These are phyloP conservation scores for Cryptomeria japonica DNA, from an alignment of 75 land plant species.

Conservation along the genomic window DNA sequence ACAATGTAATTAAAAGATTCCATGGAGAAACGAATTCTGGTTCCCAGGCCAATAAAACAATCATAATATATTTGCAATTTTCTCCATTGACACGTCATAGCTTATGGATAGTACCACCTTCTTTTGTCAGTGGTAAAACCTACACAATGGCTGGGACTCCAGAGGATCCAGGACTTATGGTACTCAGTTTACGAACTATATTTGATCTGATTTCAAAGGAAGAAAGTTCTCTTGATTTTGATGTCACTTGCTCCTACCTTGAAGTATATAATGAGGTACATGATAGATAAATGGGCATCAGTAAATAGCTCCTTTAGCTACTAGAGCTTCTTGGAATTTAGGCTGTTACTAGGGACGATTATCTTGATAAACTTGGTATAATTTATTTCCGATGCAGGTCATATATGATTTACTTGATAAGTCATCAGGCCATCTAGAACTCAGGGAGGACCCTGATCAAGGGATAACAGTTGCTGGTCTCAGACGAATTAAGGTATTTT, in stretches of 20 bases:
- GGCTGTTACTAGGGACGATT: neutral
- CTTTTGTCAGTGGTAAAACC: conserved; percentile 80
- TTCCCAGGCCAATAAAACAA: neutral
- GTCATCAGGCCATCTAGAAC: conserved; percentile 91
- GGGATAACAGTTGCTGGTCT: conserved; percentile 92
- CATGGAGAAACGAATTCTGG: neutral
- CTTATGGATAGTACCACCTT: neutral
- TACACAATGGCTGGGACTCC: conserved; percentile 96
- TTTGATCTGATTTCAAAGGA: conserved; percentile 78
- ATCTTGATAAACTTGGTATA: neutral
- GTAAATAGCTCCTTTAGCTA: neutral
- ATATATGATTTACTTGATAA: conserved; percentile 96
- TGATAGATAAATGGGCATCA: neutral
- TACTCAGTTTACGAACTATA: conserved; percentile 82
- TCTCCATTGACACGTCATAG: neutral
- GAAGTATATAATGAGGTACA: conserved; percentile 97
- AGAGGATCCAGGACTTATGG: conserved; percentile 96
- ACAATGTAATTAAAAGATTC: neutral
- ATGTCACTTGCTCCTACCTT: conserved; percentile 93
- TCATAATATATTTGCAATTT: conserved; percentile 1
- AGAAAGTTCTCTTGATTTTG: conserved; percentile 70
- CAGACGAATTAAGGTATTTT: conserved; percentile 72
- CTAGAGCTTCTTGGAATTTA: neutral
- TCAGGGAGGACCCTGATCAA: conserved; percentile 92
- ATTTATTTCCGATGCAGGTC: conserved; percentile 48